These are phyloP conservation scores for Centrapalus pauciflorus DNA, from an alignment of 129 eudicot species.

Conservation along the genomic window DNA sequence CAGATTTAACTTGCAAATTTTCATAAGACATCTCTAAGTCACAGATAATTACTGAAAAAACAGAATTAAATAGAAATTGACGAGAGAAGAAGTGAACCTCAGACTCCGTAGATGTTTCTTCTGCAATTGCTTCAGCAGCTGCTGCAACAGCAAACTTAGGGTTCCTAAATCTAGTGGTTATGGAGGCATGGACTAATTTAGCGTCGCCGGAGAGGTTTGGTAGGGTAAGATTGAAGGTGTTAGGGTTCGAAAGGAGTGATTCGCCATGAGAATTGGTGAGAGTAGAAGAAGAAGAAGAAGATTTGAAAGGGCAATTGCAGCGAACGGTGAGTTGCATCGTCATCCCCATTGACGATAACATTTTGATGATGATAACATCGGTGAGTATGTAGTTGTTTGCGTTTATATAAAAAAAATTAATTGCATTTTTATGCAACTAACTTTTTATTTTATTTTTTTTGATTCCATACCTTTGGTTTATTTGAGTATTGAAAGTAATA, in stretches of 20 bases:
- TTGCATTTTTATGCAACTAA: too few species aligned
- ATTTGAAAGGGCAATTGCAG: background rate
- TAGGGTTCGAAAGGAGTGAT: background rate
- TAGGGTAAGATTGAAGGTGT: background rate
- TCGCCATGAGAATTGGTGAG: background rate
- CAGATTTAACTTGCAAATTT: background rate
- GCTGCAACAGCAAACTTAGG: background rate
- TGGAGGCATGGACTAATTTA: background rate
- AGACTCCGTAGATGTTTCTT: slow-evolving; percentile 12
- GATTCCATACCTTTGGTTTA: too few species aligned
- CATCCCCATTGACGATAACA: slow-evolving; percentile 1
- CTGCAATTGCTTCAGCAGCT: background rate
- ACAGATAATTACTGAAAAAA: background rate
- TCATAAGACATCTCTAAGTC: background rate
- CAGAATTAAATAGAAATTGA: background rate
- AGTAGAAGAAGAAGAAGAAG: too few species aligned
- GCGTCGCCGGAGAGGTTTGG: background rate
- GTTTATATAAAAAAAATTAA: too few species aligned
- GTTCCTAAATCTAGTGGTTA: background rate
- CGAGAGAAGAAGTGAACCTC: background rate
- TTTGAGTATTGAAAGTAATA: too few species aligned
- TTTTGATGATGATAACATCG: background rate
- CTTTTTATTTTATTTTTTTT: too few species aligned
- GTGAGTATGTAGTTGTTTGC: too few species aligned
- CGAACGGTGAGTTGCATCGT: too few species aligned